Base-by-base conservation (phyloP, 139 green algal genomes). In the Coelastrella sp. region DNA sequence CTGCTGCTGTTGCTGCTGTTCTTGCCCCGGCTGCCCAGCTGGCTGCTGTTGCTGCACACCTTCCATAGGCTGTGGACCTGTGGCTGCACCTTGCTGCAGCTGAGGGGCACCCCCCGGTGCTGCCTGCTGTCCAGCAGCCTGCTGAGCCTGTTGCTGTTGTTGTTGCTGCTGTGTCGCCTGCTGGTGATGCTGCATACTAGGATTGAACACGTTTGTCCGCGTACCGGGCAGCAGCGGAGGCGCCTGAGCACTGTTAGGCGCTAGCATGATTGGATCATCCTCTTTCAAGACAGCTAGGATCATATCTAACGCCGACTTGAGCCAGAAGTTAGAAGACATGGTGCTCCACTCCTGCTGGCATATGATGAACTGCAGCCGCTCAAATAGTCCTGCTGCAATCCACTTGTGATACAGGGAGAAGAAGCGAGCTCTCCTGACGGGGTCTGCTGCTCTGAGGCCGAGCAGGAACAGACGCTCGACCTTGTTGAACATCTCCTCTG, bases 301-400 rank as follows among this genome's bases (percentile, higher is more conserved):
- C 71, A 99, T 92, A 83, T 99, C 97, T 90, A 99, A 87, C 22
- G 94, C 98, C 78, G 99, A 97, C 90, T 98, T 99, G 5, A 99
- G 94, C 98, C 98, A 99, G 93, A 99, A 99, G 54, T 90, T 96
- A 83, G 94, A 84, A 3, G 92, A 60, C 85, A 90, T 90, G 73
- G 17, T 64, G 22, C 60, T 57, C 83, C 83, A 88, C 47, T 88
- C 83, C n/a, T 88, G 83, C 19, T 75, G 83, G 76, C 94, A 83
- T 17, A 99, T 94, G 74, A 99, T 97, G 89, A 98, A 99, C 71
- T 97, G 94, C 85, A 99, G 94, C 56, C 98, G 95, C 58, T 97
- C 94, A 86, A 96, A 99, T 57, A 99, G 94, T 13, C 94, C 95
- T 2, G 89, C 68, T 0, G 94, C 95, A 23, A 99, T 94, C 58